Evolutionary conservation across 1,139 yeast genomes (phyloP), one percentile per base, ranked within the genome.

Genomic region (Saccharomyces hybrid): DNA sequence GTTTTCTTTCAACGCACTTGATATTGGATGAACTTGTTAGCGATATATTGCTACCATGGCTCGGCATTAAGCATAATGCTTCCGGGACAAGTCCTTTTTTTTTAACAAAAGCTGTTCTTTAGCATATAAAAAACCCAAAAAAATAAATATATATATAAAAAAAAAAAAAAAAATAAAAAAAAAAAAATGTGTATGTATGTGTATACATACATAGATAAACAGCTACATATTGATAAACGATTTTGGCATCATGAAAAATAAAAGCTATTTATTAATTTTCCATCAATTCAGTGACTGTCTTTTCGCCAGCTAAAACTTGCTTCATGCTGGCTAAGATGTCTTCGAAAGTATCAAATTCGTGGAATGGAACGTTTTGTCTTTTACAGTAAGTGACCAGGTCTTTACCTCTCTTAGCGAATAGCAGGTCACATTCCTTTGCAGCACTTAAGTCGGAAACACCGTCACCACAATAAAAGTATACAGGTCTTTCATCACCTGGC

Each of bases 381-480:
- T 78, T 78, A 73, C 98, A 93, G 73, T 82, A 91, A 52, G 83
- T 85, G 62, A 93, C 86, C 64, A 93, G 79, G 70, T 93, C 99
- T 65, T 86, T 83, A 50, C 97, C 99, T 61, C 83, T 82, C 74
- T 90, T 93, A 54, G 99, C 99, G 72, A 93, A 93, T 63, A 93
- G 75, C 64, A 91, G 76, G 71, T 95, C 91, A 51, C 99, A 90
- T 71, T 93, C 97, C 68, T 86, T 84, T 32, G 98, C 98, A 27
- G 99, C 99, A 58, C 90, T 83, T 62, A 93, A 77, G 71, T 93
- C 99, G 54, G 95, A 85, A 29, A 93, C 97, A 58, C 99, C 99
- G 69, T 93, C 99, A 55, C 99, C 99, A 68, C 96, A 88, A 76
- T 93, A 93, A 70, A 91, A 88, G 64, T 90, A 77, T 49, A 77